Base-by-base conservation (phyloP, 2,329 filamentous ascomycete species). In the Pestalotiopsis fici region DNA sequence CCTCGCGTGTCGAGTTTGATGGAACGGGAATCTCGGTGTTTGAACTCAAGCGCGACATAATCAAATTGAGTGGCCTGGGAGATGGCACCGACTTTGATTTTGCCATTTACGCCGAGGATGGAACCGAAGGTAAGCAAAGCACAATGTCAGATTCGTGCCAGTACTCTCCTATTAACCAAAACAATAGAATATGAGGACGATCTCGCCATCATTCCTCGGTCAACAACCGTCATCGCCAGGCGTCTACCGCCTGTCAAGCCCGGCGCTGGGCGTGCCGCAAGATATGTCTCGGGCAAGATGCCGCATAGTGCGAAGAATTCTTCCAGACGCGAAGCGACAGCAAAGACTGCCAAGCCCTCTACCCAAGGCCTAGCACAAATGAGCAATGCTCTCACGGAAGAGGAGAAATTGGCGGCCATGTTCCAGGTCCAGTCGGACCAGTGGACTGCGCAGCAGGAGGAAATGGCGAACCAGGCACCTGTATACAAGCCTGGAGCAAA, bases 21-120 rank as follows among this genome's bases (percentile, higher is more conserved):
- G 96, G 96, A 78, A 98, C 95, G 75, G 94, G 94, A 81, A 97
- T 98, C 78, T 97, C 95, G 69, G 96, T 98, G 71, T 99, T 98
- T 83, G 97, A 99, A 79, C 87, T 99, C 78, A 99, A 99, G 85
- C 93, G 95, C 84, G 96, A 98, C 83, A 99, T 99, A 77, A 99
- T 99, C 84, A 90, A 88, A 80, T 93, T 95, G 80, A 97, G 94
- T 81, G 94, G 93, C 69, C 88, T 99, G 73, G 96, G 96, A 73
- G 95, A 98, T 82, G 96, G 96, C 70, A 94, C 93, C 72, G 96
- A 99, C 79, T 98, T 98, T 79, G 95, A 99, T 81, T 88, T 99
- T 65, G 91, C 93, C 71, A 97, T 99, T 73, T 97, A 94, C 81
- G 93, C 94, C 70, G 94, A 97, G 78, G 95, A 98, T 80, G 92